Evolutionary conservation across 2,329 filamentous ascomycete genomes (phyloP).

Genomic region (Colletotrichum abscissum): DNA sequence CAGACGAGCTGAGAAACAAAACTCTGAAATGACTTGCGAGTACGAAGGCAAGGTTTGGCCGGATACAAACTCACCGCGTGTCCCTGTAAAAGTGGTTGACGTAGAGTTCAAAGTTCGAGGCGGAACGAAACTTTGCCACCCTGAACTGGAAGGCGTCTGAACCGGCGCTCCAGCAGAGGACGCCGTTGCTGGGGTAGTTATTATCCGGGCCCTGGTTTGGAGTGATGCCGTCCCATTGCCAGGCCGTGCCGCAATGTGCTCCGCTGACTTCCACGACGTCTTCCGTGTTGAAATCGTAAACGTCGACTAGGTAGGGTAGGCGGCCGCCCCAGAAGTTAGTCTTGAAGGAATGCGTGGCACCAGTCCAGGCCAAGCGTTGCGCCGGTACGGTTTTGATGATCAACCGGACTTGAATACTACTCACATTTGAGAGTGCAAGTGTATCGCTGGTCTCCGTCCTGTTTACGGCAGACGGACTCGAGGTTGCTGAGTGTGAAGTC

Average conservation of each 20-base stretch:
- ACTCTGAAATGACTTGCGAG: not conserved
- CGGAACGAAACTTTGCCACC: constrained; percentile 31
- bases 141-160: constrained; percentile 32
- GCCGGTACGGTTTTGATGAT: not conserved
- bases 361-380: too few relatives aligned
- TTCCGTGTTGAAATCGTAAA: constrained; percentile 36
- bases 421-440: constrained; percentile 30
- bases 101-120: constrained; percentile 30
- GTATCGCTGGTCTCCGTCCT: constrained; percentile 5
- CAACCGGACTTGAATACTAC: not conserved
- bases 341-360: not conserved
- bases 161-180: constrained; percentile 27
- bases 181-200: constrained; percentile 28
- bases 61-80: constrained; percentile 21
- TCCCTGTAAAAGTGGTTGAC: constrained; percentile 34
- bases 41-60: not conserved
- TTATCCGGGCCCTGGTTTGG: constrained; percentile 42
- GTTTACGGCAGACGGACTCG: constrained; percentile 9
- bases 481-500: constrained; percentile 34
- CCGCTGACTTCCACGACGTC: constrained; percentile 33
- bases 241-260: constrained; percentile 37
- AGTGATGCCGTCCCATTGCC: constrained; percentile 41
- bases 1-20: not conserved
- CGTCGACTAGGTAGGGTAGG: constrained; percentile 20
- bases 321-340: not conserved